These are phyloP conservation scores for Syzygium oleosum DNA, from an alignment of 345 rosid species.

Conservation along the genomic window DNA sequence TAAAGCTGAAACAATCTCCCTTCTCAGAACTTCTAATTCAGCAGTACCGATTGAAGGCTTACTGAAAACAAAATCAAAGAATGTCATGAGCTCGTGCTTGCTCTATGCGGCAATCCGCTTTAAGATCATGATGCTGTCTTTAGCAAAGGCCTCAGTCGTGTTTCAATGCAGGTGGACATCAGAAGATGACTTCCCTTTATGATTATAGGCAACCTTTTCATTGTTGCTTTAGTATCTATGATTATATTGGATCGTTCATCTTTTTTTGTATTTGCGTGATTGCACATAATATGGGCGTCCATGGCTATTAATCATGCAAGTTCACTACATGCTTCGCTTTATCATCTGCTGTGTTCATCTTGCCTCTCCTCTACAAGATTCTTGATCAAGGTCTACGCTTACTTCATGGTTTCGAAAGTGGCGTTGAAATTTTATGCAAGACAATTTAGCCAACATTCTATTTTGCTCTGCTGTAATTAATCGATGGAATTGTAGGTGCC, in stretches of 20 bases:
- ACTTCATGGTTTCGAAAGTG: not conserved
- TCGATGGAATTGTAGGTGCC: not conserved
- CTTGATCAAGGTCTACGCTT: not conserved
- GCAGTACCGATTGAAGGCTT: not conserved
- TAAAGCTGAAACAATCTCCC: not conserved
- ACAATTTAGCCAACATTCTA: not conserved
- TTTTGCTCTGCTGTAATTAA: not conserved
- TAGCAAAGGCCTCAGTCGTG: not conserved
- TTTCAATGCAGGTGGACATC: not conserved
- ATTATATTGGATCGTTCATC: not conserved
- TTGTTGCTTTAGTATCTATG: not conserved
- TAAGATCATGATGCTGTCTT: not conserved
- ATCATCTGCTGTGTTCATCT: not conserved
- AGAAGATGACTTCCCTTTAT: not conserved
- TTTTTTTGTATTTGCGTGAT: not conserved
- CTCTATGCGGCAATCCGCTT: not conserved
- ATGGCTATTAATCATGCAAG: not conserved
- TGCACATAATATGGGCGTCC: not conserved
- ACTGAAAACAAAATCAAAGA: not conserved
- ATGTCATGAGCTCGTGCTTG: not conserved
- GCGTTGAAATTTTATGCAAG: not conserved
- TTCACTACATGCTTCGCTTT: not conserved
- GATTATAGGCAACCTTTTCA: not conserved
- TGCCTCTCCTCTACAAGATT: not conserved
- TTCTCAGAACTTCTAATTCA: not conserved